Conservation (phyloP, 805 yeast genomes). For the Kuraishia cidri region DNA sequence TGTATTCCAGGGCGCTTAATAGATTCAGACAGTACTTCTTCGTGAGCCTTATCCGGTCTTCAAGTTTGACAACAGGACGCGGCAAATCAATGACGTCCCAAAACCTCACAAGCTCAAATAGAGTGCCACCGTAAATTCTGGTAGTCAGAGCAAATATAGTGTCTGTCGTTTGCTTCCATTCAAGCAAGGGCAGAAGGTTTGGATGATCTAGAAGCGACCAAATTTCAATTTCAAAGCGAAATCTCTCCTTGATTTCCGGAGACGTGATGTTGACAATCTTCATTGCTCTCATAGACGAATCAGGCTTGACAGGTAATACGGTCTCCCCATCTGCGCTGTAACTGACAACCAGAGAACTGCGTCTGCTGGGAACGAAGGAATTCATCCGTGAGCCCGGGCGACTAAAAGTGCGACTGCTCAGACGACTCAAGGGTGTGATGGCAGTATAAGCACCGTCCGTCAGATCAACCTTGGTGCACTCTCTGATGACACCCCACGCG, state of each 20-base stretch:
- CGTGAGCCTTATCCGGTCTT: slow-evolving; percentile 23
- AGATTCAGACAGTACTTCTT: slow-evolving; percentile 41
- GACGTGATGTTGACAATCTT: slow-evolving; percentile 20
- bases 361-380: slow-evolving; percentile 3
- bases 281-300: slow-evolving; percentile 10
- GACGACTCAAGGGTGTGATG: background rate
- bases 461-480: slow-evolving; percentile 32
- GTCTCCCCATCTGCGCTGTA: slow-evolving; percentile 11
- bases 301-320: background rate
- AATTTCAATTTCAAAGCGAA: slow-evolving; percentile 61
- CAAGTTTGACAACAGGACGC: slow-evolving; percentile 16
- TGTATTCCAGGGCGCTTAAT: slow-evolving; percentile 46
- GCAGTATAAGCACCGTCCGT: background rate
- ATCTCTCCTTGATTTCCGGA: slow-evolving; percentile 44
- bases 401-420: background rate
- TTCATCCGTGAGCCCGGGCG: background rate
- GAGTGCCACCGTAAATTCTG: slow-evolving; percentile 65
- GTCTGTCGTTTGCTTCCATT: slow-evolving; percentile 49
- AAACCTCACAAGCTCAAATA: slow-evolving; percentile 62
- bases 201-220: slow-evolving; percentile 68
- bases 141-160: slow-evolving; percentile 65
- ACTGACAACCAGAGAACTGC: slow-evolving; percentile 3
- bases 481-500: slow-evolving; percentile 83
- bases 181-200: slow-evolving; percentile 53
- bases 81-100: slow-evolving; percentile 30